These are phyloP conservation scores for Apiospora hydei DNA, from an alignment of 2,329 filamentous ascomycete species.

Conservation along the genomic window DNA sequence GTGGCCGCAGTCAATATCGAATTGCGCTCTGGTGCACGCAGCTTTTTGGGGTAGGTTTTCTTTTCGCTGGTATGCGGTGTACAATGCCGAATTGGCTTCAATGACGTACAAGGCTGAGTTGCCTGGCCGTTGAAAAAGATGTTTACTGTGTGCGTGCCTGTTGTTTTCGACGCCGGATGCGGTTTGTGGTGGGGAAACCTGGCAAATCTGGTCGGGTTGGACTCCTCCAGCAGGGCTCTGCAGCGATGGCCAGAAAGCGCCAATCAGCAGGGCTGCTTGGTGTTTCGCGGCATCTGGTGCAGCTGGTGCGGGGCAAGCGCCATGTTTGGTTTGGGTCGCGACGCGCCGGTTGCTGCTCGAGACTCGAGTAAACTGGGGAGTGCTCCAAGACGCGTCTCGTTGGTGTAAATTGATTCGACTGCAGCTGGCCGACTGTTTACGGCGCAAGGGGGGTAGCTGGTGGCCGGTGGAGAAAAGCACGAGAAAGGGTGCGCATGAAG, in stretches of 20 bases:
- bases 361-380: background rate
- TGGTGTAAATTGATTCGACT: slow-evolving; percentile 19
- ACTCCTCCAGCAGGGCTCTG: background rate
- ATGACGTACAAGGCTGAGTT: slow-evolving; percentile 20
- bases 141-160: background rate
- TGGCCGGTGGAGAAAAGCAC: background rate
- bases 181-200: slow-evolving; percentile 7
- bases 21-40: background rate
- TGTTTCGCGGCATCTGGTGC: slow-evolving; percentile 5
- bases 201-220: slow-evolving; percentile 6
- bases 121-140: background rate
- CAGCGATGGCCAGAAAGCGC: background rate
- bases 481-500: background rate
- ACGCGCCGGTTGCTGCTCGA: slow-evolving; percentile 7
- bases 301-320: background rate
- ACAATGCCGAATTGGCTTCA: background rate
- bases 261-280: slow-evolving; percentile 8
- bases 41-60: background rate
- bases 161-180: slow-evolving; percentile 16
- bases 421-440: slow-evolving; percentile 2
- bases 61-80: background rate
- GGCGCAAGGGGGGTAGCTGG: background rate
- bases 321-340: slow-evolving; percentile 11
- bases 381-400: slow-evolving; percentile 4
- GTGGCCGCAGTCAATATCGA: background rate